A percentile compares a stretch with the other conserved stretches of the same genome.
Evolutionary conservation across 1,284 basidiomycete genomes (phyloP).

Genomic region (Omphalotus olearius): DNA sequence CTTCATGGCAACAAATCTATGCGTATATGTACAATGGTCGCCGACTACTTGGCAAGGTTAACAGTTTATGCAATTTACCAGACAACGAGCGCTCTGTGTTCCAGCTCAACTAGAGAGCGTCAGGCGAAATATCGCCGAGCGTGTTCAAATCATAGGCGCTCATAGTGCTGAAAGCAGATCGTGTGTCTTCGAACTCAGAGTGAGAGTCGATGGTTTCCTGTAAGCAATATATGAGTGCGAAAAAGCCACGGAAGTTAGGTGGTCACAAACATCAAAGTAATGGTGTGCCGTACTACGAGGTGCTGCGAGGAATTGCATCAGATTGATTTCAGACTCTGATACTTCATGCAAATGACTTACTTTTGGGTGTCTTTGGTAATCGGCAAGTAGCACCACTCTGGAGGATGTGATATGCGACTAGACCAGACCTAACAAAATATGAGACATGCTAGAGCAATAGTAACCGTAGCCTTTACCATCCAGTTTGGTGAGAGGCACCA

Average conservation of each 20-base stretch:
- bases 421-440: conserved; percentile 64
- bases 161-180: conserved; percentile 57
- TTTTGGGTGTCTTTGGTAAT: conserved; percentile 83
- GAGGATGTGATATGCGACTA: conserved; percentile 89
- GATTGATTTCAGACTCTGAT: conserved; percentile 13
- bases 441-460: background rate
- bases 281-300: conserved; percentile 86
- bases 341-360: conserved; percentile 39
- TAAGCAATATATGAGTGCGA: conserved; percentile 11
- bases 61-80: too few species aligned
- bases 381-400: conserved; percentile 84
- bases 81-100: background rate
- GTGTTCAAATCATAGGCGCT: conserved; percentile 58
- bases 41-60: too few species aligned
- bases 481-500: conserved; percentile 96
- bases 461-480: conserved; percentile 59
- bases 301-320: conserved; percentile 42
- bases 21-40: too few species aligned
- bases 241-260: background rate
- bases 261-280: conserved; percentile 81
- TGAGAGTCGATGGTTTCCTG: conserved; percentile 70
- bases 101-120: conserved; percentile 50
- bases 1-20: background rate
- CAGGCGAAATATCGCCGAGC: conserved; percentile 74
- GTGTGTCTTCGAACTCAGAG: conserved; percentile 66